Percentiles rank a stretch among this genome's conserved stretches.
These are phyloP conservation scores for Wolfiporia cocos DNA, from an alignment of 1,284 basidiomycete species.

Conservation along the genomic window DNA sequence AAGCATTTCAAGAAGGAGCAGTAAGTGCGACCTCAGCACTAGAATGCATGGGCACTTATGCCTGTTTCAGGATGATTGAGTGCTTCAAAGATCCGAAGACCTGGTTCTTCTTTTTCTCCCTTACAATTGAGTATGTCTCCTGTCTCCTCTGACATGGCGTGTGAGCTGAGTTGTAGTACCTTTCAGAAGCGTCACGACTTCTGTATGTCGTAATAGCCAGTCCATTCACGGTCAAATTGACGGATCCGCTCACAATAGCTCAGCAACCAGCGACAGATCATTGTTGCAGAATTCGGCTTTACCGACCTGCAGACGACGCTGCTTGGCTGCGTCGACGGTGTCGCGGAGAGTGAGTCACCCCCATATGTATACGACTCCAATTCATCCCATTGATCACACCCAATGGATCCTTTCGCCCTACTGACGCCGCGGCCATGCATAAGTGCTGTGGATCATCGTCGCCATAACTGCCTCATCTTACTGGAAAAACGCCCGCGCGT, in stretches of 20 bases:
- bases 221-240: no score
- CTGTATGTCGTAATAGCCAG: constrained; percentile 21
- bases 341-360: constrained; percentile 49
- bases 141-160: neutral
- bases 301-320: constrained; percentile 60
- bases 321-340: constrained; percentile 62
- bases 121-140: constrained; percentile 32
- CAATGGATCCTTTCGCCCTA: constrained; percentile 17
- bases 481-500: constrained; percentile 54
- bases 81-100: constrained; percentile 66
- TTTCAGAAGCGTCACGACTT: constrained; percentile 32
- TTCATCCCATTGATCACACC: neutral
- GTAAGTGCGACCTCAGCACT: constrained; percentile 30
- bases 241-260: constrained; percentile 33
- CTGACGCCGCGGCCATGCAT: neutral
- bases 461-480: constrained; percentile 55
- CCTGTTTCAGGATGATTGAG: constrained; percentile 68
- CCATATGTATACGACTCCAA: neutral
- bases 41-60: no score
- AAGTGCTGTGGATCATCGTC: constrained; percentile 55
- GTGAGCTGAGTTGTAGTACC: no score
- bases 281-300: constrained; percentile 65
- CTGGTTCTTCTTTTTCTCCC: constrained; percentile 68
- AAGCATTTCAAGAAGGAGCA: constrained; percentile 74
- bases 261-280: constrained; percentile 65